Percentiles rank a stretch among this genome's conserved stretches.
Conservation (phyloP, 2,329 filamentous ascomycete species). For the Penicillium capsulatum region DNA sequence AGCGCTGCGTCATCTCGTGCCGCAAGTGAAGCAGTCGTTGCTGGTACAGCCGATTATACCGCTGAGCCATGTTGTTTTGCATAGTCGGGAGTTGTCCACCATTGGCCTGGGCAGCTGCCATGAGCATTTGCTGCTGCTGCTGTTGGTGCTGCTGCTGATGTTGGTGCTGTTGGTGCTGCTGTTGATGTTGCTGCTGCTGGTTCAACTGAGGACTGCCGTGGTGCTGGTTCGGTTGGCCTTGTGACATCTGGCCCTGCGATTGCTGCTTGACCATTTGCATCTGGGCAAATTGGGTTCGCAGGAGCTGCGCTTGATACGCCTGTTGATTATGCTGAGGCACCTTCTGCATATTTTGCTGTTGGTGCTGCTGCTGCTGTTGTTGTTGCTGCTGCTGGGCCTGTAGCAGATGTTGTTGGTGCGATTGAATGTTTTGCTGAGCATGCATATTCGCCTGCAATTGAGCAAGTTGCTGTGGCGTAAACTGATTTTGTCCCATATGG, state of each 20-base stretch:
- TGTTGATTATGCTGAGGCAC: constrained; percentile 28
- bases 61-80: constrained; percentile 29
- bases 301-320: constrained; percentile 36
- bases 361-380: constrained; percentile 25
- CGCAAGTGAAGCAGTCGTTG: constrained; percentile 34
- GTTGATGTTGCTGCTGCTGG: constrained; percentile 21
- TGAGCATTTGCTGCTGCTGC: constrained; percentile 37
- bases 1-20: constrained; percentile 37
- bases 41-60: constrained; percentile 37
- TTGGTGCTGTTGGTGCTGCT: constrained; percentile 33
- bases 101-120: constrained; percentile 40
- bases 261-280: constrained; percentile 39
- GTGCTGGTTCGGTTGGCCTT: constrained; percentile 21
- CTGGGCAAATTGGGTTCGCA: constrained; percentile 38
- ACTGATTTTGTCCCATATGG: constrained; percentile 32
- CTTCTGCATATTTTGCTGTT: constrained; percentile 19
- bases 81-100: constrained; percentile 34
- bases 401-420: constrained; percentile 38
- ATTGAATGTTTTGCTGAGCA: constrained; percentile 46
- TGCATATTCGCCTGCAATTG: constrained; percentile 44
- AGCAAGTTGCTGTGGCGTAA: constrained; percentile 41
- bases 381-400: constrained; percentile 33
- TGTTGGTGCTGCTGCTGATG: constrained; percentile 26
- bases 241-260: constrained; percentile 15
- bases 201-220: constrained; percentile 30